Evolutionary conservation across 352 stramenopile species (phyloP).

Genomic region (Pythium utonaiense): DNA sequence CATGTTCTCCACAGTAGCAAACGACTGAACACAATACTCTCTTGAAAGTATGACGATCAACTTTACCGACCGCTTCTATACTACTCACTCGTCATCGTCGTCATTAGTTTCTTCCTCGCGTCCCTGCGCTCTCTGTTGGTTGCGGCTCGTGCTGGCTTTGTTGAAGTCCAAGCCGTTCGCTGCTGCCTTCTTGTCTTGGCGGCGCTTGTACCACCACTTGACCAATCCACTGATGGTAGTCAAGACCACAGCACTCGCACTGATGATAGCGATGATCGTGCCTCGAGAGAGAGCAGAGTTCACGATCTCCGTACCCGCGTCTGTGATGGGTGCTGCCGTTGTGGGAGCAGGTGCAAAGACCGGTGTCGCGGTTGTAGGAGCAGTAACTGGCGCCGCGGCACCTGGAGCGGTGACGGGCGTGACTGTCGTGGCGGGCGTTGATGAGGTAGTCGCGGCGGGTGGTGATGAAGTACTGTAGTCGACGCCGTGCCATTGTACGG

Average conservation of each 20-base stretch:
- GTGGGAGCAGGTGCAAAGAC: too few relatives aligned
- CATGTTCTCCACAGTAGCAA: too few relatives aligned
- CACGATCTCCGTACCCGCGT: neutral
- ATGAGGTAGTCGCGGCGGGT: neutral
- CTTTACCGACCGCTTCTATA: too few relatives aligned
- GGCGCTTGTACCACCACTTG: neutral
- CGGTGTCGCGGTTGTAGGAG: neutral
- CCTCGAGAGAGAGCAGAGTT: neutral
- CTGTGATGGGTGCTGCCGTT: neutral
- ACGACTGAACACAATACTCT: too few relatives aligned
- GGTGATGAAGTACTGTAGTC: neutral
- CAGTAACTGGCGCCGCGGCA: neutral
- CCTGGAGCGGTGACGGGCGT: neutral
- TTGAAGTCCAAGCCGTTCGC: too few relatives aligned
- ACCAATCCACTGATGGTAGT: neutral
- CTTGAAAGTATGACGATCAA: too few relatives aligned
- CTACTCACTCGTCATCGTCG: too few relatives aligned
- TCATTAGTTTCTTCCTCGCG: too few relatives aligned
- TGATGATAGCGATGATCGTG: neutral
- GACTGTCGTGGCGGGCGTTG: too few relatives aligned
- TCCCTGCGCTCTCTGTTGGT: too few relatives aligned
- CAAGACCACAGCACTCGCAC: neutral
- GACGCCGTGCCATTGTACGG: neutral
- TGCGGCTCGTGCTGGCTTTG: too few relatives aligned
- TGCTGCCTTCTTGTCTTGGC: neutral